Conservation (phyloP, 805 yeast species). For the Torulaspora delbrueckii region DNA sequence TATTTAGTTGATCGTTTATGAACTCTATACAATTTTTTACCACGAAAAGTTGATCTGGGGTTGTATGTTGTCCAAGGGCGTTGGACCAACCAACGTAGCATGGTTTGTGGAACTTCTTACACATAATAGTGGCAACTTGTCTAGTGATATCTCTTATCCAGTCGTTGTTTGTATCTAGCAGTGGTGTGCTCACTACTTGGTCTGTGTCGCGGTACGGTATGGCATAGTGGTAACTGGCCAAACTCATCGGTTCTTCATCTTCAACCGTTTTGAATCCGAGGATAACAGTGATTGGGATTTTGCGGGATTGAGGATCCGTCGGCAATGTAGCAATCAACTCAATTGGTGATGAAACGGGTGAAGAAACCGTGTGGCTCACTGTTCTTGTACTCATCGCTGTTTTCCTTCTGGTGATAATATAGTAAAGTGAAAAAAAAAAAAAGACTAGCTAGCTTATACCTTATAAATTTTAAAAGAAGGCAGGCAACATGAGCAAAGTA, state of each 20-base stretch:
- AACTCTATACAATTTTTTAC: slow-evolving; percentile 24
- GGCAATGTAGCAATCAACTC: slow-evolving; percentile 26
- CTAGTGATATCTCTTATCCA: slow-evolving; percentile 28
- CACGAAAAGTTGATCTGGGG: slow-evolving; percentile 26
- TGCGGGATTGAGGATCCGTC: slow-evolving; percentile 10
- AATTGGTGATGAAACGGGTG: slow-evolving; percentile 10
- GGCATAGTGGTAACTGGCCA: slow-evolving; percentile 28
- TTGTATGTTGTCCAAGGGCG: neutral
- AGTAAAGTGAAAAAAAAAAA: slow-evolving; percentile 1
- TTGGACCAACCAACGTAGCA: slow-evolving; percentile 28
- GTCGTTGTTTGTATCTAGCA: slow-evolving; percentile 28
- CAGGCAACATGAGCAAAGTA: slow-evolving; percentile 14
- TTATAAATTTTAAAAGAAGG: neutral
- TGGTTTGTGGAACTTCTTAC: slow-evolving; percentile 26
- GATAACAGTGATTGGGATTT: slow-evolving; percentile 23
- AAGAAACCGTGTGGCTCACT: slow-evolving; percentile 12
- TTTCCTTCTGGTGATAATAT: neutral
- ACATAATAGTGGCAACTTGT: slow-evolving; percentile 25
- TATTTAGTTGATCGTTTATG: slow-evolving; percentile 7
- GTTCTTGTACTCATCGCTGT: slow-evolving; percentile 12
- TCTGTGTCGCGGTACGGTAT: slow-evolving; percentile 17
- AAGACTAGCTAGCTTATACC: neutral
- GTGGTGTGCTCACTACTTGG: slow-evolving; percentile 24
- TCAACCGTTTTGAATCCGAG: slow-evolving; percentile 13
- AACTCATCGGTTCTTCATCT: slow-evolving; percentile 7